Base-by-base conservation (phyloP, 805 yeast species). In the Suhomyces kilbournensis region DNA sequence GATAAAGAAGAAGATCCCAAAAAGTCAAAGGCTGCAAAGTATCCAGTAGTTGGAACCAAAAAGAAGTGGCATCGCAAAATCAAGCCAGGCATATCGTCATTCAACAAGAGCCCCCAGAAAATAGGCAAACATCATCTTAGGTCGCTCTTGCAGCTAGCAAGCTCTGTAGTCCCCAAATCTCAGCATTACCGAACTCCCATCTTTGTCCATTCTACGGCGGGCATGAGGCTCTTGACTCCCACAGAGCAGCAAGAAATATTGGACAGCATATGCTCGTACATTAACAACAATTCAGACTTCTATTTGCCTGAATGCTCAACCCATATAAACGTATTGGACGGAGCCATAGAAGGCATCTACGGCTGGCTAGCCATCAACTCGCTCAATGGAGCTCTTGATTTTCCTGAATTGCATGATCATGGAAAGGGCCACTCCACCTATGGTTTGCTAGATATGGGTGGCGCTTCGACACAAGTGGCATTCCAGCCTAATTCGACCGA, bases 151-250 rank as follows among this genome's bases (percentile, higher is more conserved):
- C 65, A 74, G 2, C 67, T 76, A 25, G 80, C 85, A 6, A 67
- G 76, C 47, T 65, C 74, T 8, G 70, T 82, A 6, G 78, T 86
- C 1, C 92, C 92, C 14, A 69, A 72, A 49, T 79, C 81, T 15
- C 88, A 84, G 61, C 84, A 81, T 48, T 60, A 60, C 8, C 62
- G 90, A 46, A 86, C 92, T 0, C 92, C 92, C 0, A 73, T 86
- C 0, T 85, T 83, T 57, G 63, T 86, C 6, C 89, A 85, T 64
- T 83, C 88, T 0, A 85, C 90, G 0, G 90, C 87, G 0, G 89
- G 89, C 0, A 78, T 85, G 83, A 66, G 90, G 44, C 63, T 81
- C 12, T 66, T 85, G 42, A 76, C 75, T 19, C 86, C 85, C 1
- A 69, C 73, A 10, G 79, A 80, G 34, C 84, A 79, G 57, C 69